Conservation (phyloP, 768 basidiomycete genomes). For the Agrocybe praecox region DNA sequence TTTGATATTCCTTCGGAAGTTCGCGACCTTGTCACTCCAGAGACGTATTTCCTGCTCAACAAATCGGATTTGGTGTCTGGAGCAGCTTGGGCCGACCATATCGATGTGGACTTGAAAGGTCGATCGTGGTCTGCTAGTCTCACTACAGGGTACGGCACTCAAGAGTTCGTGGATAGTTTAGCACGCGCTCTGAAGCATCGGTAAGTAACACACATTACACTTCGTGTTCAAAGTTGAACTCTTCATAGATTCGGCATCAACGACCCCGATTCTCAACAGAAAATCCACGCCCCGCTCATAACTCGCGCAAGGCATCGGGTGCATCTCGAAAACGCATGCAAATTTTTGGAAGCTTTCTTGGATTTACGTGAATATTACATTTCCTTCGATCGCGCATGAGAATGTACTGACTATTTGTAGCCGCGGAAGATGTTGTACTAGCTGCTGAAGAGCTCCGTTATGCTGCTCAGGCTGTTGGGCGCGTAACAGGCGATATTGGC, state of each 20-base stretch:
- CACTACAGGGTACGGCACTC: conserved; percentile 55
- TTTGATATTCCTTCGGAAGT: conserved; percentile 48
- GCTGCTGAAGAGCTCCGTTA: conserved; percentile 90
- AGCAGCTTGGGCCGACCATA: not conserved
- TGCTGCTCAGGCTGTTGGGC: conserved; percentile 81
- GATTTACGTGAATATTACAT: conserved; percentile 34
- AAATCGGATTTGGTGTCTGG: conserved; percentile 62
- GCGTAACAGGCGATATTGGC: conserved; percentile 79
- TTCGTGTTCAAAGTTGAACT: not conserved
- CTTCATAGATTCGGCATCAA: conserved; percentile 13
- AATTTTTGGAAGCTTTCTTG: conserved; percentile 65
- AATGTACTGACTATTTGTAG: too few relatives aligned
- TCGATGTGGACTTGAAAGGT: not conserved
- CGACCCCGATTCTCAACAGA: not conserved
- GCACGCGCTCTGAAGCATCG: conserved; percentile 48
- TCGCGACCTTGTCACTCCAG: conserved; percentile 45
- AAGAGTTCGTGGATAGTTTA: conserved; percentile 62
- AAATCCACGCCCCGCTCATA: conserved; percentile 57
- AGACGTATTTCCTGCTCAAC: conserved; percentile 78
- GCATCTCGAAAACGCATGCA: conserved; percentile 68
- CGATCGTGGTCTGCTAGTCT: conserved; percentile 67
- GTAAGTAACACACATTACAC: conserved; percentile 32
- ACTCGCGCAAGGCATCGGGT: conserved; percentile 81
- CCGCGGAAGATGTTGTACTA: conserved; percentile 71
- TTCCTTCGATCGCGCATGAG: too few relatives aligned